Evolutionary conservation across 2,329 filamentous ascomycete species (phyloP), one percentile per base, ranked within the genome.

Genomic region (Botrytis deweyae): DNA sequence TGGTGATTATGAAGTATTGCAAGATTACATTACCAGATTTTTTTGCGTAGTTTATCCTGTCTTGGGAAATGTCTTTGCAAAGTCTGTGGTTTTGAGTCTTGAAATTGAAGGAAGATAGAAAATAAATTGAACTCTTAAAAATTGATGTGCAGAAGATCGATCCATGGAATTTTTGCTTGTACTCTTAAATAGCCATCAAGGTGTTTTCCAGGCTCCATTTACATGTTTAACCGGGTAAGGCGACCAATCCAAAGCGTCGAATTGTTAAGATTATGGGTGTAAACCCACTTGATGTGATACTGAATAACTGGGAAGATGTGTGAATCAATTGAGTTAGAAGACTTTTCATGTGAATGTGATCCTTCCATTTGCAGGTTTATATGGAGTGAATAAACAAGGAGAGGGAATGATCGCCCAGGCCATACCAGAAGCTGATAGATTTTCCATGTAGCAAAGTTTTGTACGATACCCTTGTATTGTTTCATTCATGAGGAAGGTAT

Each of bases 171-270:
- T 44, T 42, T 72, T 33, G 40, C 29, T 67, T n/a, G 7, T 40
- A 20, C 38, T 58, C 22, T 69, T 58, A 46, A 67, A 20, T 72
- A 59, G 38, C 70, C 62, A 72, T 46, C 70, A 72, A 67, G 46
- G 70, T 72, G 7, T 66, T 69, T 58, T 69, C 1, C n/a, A 10
- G 22, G n/a, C 46, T 72, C 62, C 46, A 72, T 65, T 25, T 14
- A 49, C 18, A 65, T 42, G 14, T n/a, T 18, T 44, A 38, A 38
- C 22, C 70, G 18, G 46, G 61, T 20, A 42, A 36, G 29, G n/a
- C 16, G 49, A 72, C 44, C 38, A 72, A 72, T 68, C 10, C 12
- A 58, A 58, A 59, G 29, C 8, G 25, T 38, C 25, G 20, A 25
- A 72, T 72, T 59, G 29, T 33, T 22, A 22, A 72, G n/a, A 33